Evolutionary conservation across 1,139 yeast genomes (phyloP).

Genomic region (Yamadazyma pseudoaaseri): DNA sequence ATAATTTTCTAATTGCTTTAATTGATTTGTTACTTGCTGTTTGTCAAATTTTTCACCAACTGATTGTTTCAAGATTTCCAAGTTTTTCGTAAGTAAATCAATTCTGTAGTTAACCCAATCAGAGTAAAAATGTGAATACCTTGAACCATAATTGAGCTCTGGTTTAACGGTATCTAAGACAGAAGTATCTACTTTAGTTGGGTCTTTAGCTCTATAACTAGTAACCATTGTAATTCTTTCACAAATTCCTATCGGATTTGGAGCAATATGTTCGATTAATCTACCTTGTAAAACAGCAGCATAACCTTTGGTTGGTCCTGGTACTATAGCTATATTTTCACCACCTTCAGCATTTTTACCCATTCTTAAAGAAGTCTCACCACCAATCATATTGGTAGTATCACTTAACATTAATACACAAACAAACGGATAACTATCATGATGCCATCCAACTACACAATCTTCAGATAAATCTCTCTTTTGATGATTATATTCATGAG

Average conservation of each 20-base stretch:
- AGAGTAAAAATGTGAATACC: constrained; percentile 33
- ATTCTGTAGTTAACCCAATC: constrained; percentile 44
- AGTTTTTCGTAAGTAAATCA: constrained; percentile 35
- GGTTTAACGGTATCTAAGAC: constrained; percentile 39
- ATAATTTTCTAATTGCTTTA: constrained; percentile 41
- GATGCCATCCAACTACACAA: constrained; percentile 59
- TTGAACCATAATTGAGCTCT: constrained; percentile 34
- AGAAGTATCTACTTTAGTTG: constrained; percentile 25
- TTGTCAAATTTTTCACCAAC: constrained; percentile 33
- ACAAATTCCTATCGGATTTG: constrained; percentile 47
- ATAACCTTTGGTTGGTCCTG: constrained; percentile 53
- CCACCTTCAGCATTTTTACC: constrained; percentile 29
- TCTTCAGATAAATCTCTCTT: constrained; percentile 25
- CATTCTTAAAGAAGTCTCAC: constrained; percentile 54
- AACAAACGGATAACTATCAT: constrained; percentile 61
- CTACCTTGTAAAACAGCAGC: constrained; percentile 60
- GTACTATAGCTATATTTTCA: constrained; percentile 39
- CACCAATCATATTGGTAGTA: constrained; percentile 56
- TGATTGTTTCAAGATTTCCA: constrained; percentile 26
- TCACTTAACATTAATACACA: constrained; percentile 62
- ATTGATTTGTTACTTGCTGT: constrained; percentile 29
- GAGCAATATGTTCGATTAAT: constrained; percentile 54
- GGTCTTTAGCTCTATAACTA: constrained; percentile 33
- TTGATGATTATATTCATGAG: constrained; percentile 8
- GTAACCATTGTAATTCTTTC: constrained; percentile 57